Conservation (phyloP, 305 asterid species). For the Solanum aculeatissimum region DNA sequence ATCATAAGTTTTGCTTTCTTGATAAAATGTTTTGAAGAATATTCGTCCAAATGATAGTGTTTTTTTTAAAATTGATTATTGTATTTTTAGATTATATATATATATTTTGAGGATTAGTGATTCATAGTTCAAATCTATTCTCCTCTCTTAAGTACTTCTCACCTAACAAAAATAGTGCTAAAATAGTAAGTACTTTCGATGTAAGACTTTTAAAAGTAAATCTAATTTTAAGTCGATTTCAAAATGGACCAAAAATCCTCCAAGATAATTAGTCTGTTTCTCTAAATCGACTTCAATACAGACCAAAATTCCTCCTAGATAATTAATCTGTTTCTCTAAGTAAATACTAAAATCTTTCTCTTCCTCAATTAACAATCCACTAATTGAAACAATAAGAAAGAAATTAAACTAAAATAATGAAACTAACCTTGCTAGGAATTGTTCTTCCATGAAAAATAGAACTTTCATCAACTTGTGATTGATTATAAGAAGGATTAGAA, state of each 20-base stretch:
- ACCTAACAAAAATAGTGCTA: not conserved
- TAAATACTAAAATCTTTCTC: not conserved
- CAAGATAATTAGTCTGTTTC: no score
- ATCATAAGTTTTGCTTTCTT: not conserved
- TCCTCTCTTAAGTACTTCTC: not conserved
- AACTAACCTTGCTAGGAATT: slow-evolving; percentile 75
- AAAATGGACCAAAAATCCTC: no score
- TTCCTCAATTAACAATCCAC: not conserved
- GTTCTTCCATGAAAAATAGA: slow-evolving; percentile 59
- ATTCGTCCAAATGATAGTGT: not conserved
- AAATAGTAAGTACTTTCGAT: not conserved
- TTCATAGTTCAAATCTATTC: not conserved
- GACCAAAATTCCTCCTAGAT: not conserved
- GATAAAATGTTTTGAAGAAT: not conserved
- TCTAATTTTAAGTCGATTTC: not conserved
- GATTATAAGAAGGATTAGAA: slow-evolving; percentile 47
- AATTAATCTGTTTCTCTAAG: not conserved
- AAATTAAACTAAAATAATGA: not conserved
- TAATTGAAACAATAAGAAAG: not conserved
- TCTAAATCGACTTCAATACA: not conserved
- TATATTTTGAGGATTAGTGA: not conserved
- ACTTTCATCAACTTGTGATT: slow-evolving; percentile 31
- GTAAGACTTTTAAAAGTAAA: not conserved
- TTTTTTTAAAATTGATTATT: not conserved
- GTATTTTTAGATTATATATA: no score